phyloP scores from a whole-genome alignment of 73 alveolate genomes.

The Tetrahymena borealis region DNA sequence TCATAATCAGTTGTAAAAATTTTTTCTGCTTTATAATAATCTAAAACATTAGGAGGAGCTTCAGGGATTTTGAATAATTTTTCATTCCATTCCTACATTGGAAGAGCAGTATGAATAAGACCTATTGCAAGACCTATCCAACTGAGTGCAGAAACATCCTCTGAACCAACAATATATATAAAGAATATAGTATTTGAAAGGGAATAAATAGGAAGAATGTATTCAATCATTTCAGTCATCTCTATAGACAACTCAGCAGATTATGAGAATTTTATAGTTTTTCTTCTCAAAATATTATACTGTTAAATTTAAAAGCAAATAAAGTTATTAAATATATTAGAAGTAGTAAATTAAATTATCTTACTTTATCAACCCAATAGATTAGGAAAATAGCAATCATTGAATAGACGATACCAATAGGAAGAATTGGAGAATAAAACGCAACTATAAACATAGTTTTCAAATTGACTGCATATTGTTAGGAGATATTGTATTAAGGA shows the following conservation, averaged over 20 bases:
- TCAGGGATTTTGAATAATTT: background rate
- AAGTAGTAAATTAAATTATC: too few relatives aligned
- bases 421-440: constrained; percentile 32
- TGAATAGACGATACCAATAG: constrained; percentile 9
- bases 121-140: constrained; percentile 7
- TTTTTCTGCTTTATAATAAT: constrained; percentile 9
- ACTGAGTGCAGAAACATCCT: constrained; percentile 14
- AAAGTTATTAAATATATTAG: too few relatives aligned
- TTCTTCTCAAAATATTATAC: constrained; percentile 17
- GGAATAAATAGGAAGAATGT: constrained; percentile 31
- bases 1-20: constrained; percentile 25
- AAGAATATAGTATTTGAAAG: background rate
- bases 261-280: constrained; percentile 18
- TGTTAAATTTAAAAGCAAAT: background rate
- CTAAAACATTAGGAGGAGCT: constrained; percentile 3
- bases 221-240: constrained; percentile 35
- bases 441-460: constrained; percentile 38
- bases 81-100: constrained; percentile 33
- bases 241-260: constrained; percentile 28
- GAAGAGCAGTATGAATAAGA: constrained; percentile 22
- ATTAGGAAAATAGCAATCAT: constrained; percentile 6
- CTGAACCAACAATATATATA: constrained; percentile 2
- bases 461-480: constrained; percentile 13
- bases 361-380: constrained; percentile 36
- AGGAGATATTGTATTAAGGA: constrained; percentile 24